Conservation (phyloP, 305 asterid genomes). For the Fraxinus floribunda region DNA sequence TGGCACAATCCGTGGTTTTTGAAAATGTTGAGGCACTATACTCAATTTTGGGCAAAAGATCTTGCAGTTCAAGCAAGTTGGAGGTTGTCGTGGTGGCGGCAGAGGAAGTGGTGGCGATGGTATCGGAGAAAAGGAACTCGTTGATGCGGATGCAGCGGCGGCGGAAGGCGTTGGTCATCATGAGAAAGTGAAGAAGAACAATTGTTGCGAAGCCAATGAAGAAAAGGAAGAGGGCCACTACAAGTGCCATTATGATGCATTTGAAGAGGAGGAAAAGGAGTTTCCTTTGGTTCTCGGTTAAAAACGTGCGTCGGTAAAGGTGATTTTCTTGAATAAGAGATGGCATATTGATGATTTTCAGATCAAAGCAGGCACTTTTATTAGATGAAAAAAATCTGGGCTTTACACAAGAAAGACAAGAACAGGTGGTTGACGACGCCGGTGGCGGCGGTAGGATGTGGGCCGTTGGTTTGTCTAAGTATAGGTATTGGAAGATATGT, state of each 20-base stretch:
- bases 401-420: neutral
- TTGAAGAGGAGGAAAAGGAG: slow-evolving; percentile 33
- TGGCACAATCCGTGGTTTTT: slow-evolving; percentile 41
- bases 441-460: neutral
- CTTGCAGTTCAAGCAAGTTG: slow-evolving; percentile 1
- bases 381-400: neutral
- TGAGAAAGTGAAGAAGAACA: slow-evolving; percentile 51
- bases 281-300: slow-evolving; percentile 36
- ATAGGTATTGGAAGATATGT: neutral
- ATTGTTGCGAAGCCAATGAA: slow-evolving; percentile 62
- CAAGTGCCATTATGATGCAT: slow-evolving; percentile 42
- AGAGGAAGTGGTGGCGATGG: neutral
- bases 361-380: neutral
- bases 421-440: neutral
- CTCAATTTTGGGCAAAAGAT: slow-evolving; percentile 28
- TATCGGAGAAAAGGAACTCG: slow-evolving; percentile 13
- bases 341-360: neutral
- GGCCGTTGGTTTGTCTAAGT: neutral
- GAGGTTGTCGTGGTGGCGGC: neutral
- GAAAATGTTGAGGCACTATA: slow-evolving; percentile 24
- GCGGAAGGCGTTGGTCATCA: slow-evolving; percentile 44
- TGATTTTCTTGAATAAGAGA: neutral
- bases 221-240: slow-evolving; percentile 52
- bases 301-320: neutral
- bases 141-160: slow-evolving; percentile 42